Evolutionary conservation across 1,139 yeast species (phyloP).

Genomic region (Candida tropicalis): DNA sequence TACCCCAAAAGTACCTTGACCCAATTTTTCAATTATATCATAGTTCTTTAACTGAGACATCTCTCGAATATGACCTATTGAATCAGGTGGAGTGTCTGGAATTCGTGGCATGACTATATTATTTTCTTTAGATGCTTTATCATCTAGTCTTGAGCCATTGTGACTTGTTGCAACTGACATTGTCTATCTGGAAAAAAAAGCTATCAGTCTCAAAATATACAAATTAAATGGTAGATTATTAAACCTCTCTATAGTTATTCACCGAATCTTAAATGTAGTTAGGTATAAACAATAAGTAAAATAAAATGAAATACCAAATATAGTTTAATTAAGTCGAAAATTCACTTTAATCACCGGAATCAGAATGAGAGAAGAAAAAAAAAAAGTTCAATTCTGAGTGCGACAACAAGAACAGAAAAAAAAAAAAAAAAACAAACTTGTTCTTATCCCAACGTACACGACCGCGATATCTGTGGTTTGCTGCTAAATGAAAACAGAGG

Average conservation of each 20-base stretch:
- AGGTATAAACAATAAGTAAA: neutral
- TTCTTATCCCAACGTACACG: neutral
- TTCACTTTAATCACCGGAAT: neutral
- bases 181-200: neutral
- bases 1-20: constrained; percentile 54
- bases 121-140: neutral
- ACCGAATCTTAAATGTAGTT: neutral
- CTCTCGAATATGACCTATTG: constrained; percentile 19
- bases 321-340: neutral
- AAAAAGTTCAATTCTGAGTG: neutral
- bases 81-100: constrained; percentile 5
- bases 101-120: neutral
- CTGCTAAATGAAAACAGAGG: too few relatives aligned
- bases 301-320: neutral
- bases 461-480: neutral
- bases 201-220: neutral
- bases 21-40: constrained; percentile 41
- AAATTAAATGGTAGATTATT: neutral
- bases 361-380: neutral
- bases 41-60: constrained; percentile 38
- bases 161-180: constrained; percentile 4
- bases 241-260: neutral
- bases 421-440: neutral
- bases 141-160: neutral
- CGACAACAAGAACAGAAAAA: neutral